Evolutionary conservation across 257 asterid species (phyloP).

Genomic region (Solanum chilense): DNA sequence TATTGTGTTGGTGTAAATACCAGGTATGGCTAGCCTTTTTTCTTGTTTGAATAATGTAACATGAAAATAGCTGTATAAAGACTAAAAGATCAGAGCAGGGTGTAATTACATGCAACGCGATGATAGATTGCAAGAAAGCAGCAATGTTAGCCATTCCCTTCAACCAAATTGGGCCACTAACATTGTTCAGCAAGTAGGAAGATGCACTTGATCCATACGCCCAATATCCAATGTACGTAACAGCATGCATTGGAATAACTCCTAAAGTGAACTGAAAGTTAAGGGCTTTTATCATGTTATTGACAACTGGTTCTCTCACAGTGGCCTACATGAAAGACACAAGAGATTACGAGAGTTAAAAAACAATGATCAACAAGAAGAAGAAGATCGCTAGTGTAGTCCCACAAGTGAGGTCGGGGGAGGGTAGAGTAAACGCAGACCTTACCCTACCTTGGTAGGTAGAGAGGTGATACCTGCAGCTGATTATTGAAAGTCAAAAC

Average conservation of each 20-base stretch:
- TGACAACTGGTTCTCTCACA: conserved; percentile 67
- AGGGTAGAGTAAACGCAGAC: no score
- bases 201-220: conserved; percentile 74
- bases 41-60: background rate
- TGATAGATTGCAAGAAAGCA: conserved; percentile 75
- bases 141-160: conserved; percentile 64
- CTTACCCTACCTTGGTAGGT: no score
- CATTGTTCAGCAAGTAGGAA: conserved; percentile 73
- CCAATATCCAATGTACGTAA: conserved; percentile 90
- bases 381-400: no score
- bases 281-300: conserved; percentile 83
- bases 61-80: background rate
- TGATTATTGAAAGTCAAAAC: background rate
- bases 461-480: no score
- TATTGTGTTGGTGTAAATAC: background rate
- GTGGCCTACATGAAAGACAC: conserved; percentile 51
- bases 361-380: no score
- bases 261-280: conserved; percentile 84
- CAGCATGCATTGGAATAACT: conserved; percentile 76
- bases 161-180: conserved; percentile 71
- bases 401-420: no score
- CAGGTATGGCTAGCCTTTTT: background rate
- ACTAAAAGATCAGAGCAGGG: background rate
- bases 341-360: background rate
- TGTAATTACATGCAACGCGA: conserved; percentile 53